Conservation (phyloP, 2,329 filamentous ascomycete species). For the Aspergillus sp. region DNA sequence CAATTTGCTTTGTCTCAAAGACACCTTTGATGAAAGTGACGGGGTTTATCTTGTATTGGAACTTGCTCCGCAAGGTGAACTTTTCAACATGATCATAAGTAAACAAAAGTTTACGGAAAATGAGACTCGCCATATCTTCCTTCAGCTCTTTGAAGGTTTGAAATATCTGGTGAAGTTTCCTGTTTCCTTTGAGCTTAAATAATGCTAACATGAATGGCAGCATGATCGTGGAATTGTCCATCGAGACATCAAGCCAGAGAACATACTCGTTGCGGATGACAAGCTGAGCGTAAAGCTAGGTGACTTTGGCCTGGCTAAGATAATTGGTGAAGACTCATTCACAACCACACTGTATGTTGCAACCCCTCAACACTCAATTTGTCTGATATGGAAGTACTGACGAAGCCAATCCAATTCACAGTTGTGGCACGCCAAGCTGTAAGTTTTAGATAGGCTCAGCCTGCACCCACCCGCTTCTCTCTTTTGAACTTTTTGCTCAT, state of each 20-base stretch:
- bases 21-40: constrained; percentile 88
- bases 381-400: neutral
- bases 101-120: constrained; percentile 83
- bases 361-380: neutral
- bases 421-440: constrained; percentile 89
- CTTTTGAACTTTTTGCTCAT: constrained; percentile 14
- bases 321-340: constrained; percentile 97
- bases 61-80: constrained; percentile 84
- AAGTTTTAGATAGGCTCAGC: constrained; percentile 31
- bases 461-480: neutral
- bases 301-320: constrained; percentile 96
- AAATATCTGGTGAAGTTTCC: constrained; percentile 79
- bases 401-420: constrained; percentile 25
- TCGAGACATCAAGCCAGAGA: constrained; percentile 96
- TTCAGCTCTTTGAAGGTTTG: constrained; percentile 87
- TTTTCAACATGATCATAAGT: constrained; percentile 93
- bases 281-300: constrained; percentile 85
- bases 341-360: constrained; percentile 77
- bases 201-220: constrained; percentile 47
- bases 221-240: constrained; percentile 97
- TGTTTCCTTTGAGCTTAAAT: neutral
- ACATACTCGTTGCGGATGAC: constrained; percentile 85
- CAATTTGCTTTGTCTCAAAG: constrained; percentile 87
- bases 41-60: constrained; percentile 91
- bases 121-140: constrained; percentile 82